Evolutionary conservation across 768 basidiomycete genomes (phyloP).

Genomic region (Kwoniella pini): DNA sequence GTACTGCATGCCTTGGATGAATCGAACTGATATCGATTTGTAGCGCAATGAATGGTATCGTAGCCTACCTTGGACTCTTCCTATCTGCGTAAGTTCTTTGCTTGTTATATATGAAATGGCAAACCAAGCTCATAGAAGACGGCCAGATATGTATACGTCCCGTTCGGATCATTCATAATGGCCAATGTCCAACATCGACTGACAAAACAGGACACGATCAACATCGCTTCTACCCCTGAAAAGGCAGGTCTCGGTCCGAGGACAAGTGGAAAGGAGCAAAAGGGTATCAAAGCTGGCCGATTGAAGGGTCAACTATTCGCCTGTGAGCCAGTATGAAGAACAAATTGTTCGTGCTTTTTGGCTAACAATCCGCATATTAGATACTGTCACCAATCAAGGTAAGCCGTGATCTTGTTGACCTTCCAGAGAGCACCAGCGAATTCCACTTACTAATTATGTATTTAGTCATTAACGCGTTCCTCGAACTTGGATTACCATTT

Average conservation of each 20-base stretch:
- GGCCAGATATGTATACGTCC: constrained; percentile 73
- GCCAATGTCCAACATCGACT: constrained; percentile 56
- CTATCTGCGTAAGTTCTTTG: constrained; percentile 71
- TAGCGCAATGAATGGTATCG: constrained; percentile 73
- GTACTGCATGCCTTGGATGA: no score
- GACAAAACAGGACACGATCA: constrained; percentile 26
- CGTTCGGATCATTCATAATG: constrained; percentile 86
- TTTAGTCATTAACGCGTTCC: constrained; percentile 66
- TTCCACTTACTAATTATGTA: not conserved
- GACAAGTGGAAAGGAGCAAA: constrained; percentile 38
- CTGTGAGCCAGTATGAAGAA: constrained; percentile 48
- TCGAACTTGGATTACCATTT: constrained; percentile 79
- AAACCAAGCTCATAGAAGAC: constrained; percentile 5
- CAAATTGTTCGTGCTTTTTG: not conserved
- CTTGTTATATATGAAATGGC: not conserved
- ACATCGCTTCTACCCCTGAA: constrained; percentile 51
- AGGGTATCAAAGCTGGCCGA: constrained; percentile 56
- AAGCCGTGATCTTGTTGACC: not conserved
- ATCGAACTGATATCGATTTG: not conserved
- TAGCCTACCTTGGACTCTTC: constrained; percentile 86
- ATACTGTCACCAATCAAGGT: constrained; percentile 74
- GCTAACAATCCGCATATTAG: constrained; percentile 17
- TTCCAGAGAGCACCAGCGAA: no score
- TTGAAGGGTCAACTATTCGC: constrained; percentile 92
- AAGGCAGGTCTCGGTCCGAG: constrained; percentile 46